Evolutionary conservation across 192 early-diverging fungal genomes (phyloP), one percentile per base, ranked within the genome.

Genomic region (Bifiguratus adelaidae): DNA sequence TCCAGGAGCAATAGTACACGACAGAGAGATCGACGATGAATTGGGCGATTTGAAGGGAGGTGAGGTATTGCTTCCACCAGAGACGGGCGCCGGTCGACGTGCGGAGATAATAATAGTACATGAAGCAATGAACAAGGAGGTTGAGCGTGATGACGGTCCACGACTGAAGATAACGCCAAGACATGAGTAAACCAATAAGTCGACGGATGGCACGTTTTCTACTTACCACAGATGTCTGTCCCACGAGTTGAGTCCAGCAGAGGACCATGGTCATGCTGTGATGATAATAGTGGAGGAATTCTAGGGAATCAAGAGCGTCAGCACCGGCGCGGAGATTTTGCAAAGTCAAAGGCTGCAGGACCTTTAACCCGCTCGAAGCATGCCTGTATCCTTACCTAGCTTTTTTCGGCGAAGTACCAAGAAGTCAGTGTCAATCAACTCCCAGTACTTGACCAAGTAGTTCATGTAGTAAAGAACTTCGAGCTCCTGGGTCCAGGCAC

Each of bases 261-360:
- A 91, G 76, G 36, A 77, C 67, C 78, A 87, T 80, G 49, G 86
- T 91, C 74, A 87, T 72, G 18, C 86, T 77, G 68, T 93, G 90
- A 73, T 93, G 89, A 76, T 84, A 91, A 44, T 83, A 83, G 50
- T 93, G 89, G 44, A 94, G 67, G 63, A 93, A 93, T 61, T 83
- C 83, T 71, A 38, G 0, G n/a, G n/a, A 27, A 6, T 49, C 35
- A 40, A 23, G n/a, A 6, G 3, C 7, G 29, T 28, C 28, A 36
- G 1, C 18, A 29, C 28, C 15, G n/a, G 21, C 37, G 15, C 24
- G n/a, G n/a, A n/a, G n/a, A n/a, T n/a, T n/a, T n/a, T n/a, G n/a
- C n/a, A n/a, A n/a, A n/a, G n/a, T n/a, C n/a, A n/a, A n/a, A n/a
- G n/a, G n/a, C n/a, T n/a, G n/a, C n/a, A n/a, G n/a, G n/a, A n/a